Evolutionary conservation across 1,284 basidiomycete genomes (phyloP).

Genomic region (Taiwanofungus camphoratus): DNA sequence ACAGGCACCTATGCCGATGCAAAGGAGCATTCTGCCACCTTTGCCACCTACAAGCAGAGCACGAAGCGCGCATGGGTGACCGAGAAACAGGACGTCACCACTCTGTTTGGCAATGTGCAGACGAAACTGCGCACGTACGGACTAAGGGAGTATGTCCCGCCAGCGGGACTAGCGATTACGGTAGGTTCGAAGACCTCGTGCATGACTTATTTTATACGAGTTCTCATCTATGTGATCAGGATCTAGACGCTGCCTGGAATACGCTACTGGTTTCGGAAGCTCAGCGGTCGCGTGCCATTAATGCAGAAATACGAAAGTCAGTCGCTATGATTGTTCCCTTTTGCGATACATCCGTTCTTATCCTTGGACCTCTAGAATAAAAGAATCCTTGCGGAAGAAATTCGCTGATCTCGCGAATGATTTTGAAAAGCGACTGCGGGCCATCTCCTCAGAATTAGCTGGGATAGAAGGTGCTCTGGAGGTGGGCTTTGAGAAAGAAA

Average conservation of each 20-base stretch:
- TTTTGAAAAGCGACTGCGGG: conserved; percentile 71
- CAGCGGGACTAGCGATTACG: conserved; percentile 57
- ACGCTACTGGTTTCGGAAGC: conserved; percentile 73
- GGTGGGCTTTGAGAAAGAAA: conserved; percentile 47
- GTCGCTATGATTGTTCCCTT: conserved; percentile 25
- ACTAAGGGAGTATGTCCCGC: conserved; percentile 79
- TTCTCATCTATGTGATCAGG: conserved; percentile 31
- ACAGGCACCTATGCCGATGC: conserved; percentile 79
- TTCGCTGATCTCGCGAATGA: conserved; percentile 85
- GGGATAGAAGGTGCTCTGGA: conserved; percentile 77
- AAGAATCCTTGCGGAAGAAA: conserved; percentile 78
- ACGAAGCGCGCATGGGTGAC: conserved; percentile 85
- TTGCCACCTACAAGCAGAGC: conserved; percentile 82
- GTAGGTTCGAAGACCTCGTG: conserved; percentile 30
- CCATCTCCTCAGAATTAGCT: conserved; percentile 72
- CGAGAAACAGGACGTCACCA: conserved; percentile 86
- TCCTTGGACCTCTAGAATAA: conserved; percentile 55
- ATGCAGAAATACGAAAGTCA: conserved; percentile 87
- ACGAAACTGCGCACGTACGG: conserved; percentile 93
- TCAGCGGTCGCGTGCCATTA: conserved; percentile 76
- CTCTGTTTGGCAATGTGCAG: conserved; percentile 89
- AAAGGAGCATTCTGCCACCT: conserved; percentile 68
- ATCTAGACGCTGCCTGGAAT: conserved; percentile 81
- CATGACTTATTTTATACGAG: neutral
- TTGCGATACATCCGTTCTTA: neutral